Evolutionary conservation across 768 basidiomycete species (phyloP).

Genomic region (Kwoniella dendrophila): DNA sequence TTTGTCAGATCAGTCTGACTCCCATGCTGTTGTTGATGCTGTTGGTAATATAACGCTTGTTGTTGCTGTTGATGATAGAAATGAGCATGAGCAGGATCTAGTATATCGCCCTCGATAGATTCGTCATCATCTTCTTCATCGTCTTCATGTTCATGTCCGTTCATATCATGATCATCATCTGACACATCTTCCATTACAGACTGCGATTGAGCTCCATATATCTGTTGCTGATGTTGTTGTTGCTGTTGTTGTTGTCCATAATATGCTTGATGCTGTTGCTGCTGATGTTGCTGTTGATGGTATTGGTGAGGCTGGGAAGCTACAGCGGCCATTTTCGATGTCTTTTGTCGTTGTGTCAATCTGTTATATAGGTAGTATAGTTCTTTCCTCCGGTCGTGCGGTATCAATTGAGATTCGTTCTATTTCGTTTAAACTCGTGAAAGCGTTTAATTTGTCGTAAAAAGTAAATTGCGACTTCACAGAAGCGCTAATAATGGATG

Average conservation of each 20-base stretch:
- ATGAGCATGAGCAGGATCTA: slow-evolving; percentile 56
- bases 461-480: neutral
- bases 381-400: neutral
- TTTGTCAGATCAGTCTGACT: neutral
- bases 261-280: slow-evolving; percentile 1
- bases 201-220: slow-evolving; percentile 56
- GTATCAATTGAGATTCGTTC: neutral
- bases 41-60: slow-evolving; percentile 43
- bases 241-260: slow-evolving; percentile 1
- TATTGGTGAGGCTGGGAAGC: slow-evolving; percentile 16
- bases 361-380: neutral
- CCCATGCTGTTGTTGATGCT: slow-evolving; percentile 37
- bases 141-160: slow-evolving; percentile 12
- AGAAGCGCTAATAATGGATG: neutral
- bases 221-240: slow-evolving; percentile 14
- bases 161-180: slow-evolving; percentile 62
- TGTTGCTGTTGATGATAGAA: slow-evolving; percentile 45
- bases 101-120: slow-evolving; percentile 65
- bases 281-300: slow-evolving; percentile 6
- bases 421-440: too few species aligned
- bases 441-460: too few species aligned
- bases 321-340: slow-evolving; percentile 23
- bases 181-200: slow-evolving; percentile 85
- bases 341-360: neutral
- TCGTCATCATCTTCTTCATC: slow-evolving; percentile 58